Evolutionary conservation across 306 rosid genomes (phyloP), one percentile per base, ranked within the genome.

Genomic region (Hippophae tibetana): DNA sequence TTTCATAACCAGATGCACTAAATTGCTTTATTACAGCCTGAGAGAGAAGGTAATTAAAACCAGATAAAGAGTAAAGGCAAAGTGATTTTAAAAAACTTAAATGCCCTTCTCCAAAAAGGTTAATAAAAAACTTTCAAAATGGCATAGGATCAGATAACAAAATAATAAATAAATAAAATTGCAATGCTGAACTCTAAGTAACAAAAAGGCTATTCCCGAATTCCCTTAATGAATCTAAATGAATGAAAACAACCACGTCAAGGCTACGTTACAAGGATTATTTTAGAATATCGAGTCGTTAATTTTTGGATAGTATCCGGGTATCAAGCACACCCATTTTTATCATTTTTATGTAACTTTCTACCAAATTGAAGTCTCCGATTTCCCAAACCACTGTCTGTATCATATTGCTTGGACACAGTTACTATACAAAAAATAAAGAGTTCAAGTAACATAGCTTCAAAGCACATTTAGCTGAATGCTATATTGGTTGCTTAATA

Each of bases 11-110:
- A 69, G 88, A 82, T 52, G 78, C 76, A 65, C 86, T 66, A 73
- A 92, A 88, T 64, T 92, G 99, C 83, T 92, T 92, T 71, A 85
- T 83, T 42, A 92, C 83, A 74, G 94, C 96, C 95, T 88, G 89
- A 65, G 46, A 63, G 51, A 58, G 56, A 54, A 48, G 38, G 31
- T 26, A 64, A 10, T 7, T n/a, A 56, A 44, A 43, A 1, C 42
- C 46, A 56, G 54, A 46, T 0, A 12, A 49, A 7, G 14, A 13
- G 6, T 1, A 11, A 11, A 48, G 52, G 13, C 3, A 14, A 48
- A 11, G 14, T 10, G 6, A 9, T 18, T 18, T 18, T 10, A 48
- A 11, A 13, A 48, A 12, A 14, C 52, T 10, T 48, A 2, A 31
- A 2, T 54, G 7, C 31, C 18, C 57, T 26, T 25, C 0, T 26